phyloP scores from a whole-genome alignment of 441 rosid genomes.

The Populus hybrid region DNA sequence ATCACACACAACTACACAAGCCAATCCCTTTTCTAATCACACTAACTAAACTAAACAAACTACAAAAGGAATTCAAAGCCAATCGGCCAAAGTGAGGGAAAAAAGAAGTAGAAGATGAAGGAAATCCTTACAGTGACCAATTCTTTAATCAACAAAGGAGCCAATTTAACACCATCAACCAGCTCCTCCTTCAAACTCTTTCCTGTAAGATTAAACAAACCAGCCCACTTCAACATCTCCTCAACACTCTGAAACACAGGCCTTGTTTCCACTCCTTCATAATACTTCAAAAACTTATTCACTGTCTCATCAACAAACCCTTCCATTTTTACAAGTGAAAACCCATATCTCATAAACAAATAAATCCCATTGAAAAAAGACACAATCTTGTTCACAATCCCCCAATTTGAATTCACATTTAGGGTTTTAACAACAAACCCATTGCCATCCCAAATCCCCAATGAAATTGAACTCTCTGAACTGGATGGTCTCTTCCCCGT shows the following conservation, averaged over 20 bases:
- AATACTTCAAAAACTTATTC: conserved; percentile 67
- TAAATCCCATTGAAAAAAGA: conserved; percentile 54
- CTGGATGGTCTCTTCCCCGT: conserved; percentile 45
- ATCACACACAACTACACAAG: too few species aligned
- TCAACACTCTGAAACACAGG: conserved; percentile 75
- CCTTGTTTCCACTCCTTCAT: conserved; percentile 53
- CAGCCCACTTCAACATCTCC: conserved; percentile 87
- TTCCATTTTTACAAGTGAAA: conserved; percentile 68
- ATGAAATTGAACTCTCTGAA: conserved; percentile 41
- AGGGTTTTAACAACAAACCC: conserved; percentile 58
- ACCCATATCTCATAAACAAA: conserved; percentile 64
- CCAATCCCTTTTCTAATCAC: too few species aligned
- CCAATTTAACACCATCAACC: conserved; percentile 34
- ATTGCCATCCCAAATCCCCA: conserved; percentile 83
- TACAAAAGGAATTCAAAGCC: neutral
- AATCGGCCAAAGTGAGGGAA: neutral
- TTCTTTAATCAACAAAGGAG: conserved; percentile 61
- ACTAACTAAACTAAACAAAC: neutral
- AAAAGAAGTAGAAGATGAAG: neutral
- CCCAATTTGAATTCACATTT: conserved; percentile 31
- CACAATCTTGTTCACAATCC: conserved; percentile 51
- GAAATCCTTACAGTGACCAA: conserved; percentile 61
- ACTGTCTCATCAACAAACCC: conserved; percentile 69
- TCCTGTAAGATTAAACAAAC: conserved; percentile 66
- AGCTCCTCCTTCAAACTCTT: conserved; percentile 54